These are phyloP conservation scores for Dactylella cylindrospora DNA, from an alignment of 2,329 filamentous ascomycete species.

Conservation along the genomic window DNA sequence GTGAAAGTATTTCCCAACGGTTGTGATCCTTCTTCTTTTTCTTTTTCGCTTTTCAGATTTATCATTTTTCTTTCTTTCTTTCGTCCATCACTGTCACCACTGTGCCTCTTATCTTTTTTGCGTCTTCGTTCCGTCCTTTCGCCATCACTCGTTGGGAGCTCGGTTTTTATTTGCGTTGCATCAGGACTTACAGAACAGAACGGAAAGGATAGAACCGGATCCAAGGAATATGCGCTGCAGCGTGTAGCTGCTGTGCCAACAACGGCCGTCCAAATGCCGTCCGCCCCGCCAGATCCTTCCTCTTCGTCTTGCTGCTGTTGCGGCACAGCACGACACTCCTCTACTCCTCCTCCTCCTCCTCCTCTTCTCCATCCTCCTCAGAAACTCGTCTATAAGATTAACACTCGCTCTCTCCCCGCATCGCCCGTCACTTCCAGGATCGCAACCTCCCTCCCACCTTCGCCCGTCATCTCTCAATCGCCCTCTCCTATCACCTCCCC, in stretches of 20 bases:
- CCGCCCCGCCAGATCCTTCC: neutral
- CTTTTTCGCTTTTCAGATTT: conserved; percentile 1
- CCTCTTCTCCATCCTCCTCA: conserved; percentile 5
- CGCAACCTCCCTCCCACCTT: neutral
- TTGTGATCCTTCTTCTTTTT: conserved; percentile 9
- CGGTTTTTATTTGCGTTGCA: too few relatives aligned
- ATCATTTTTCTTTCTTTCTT: neutral
- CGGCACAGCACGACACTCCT: neutral
- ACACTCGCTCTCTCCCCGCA: conserved; percentile 17
- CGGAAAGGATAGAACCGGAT: neutral
- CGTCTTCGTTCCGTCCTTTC: too few relatives aligned
- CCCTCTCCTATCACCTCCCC: neutral
- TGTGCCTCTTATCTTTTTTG: neutral
- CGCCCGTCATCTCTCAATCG: neutral
- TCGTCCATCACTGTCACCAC: neutral
- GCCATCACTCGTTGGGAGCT: too few relatives aligned
- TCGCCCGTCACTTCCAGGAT: conserved; percentile 4
- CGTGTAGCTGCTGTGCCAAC: neutral
- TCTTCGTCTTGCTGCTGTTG: neutral
- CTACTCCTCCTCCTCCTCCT: neutral
- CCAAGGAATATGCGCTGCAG: neutral
- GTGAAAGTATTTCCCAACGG: too few relatives aligned
- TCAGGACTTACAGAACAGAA: too few relatives aligned
- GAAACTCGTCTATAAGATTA: conserved; percentile 17
- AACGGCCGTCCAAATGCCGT: neutral